Conservation (phyloP, 352 stramenopile genomes). For the Phytophthora nicotianae region DNA sequence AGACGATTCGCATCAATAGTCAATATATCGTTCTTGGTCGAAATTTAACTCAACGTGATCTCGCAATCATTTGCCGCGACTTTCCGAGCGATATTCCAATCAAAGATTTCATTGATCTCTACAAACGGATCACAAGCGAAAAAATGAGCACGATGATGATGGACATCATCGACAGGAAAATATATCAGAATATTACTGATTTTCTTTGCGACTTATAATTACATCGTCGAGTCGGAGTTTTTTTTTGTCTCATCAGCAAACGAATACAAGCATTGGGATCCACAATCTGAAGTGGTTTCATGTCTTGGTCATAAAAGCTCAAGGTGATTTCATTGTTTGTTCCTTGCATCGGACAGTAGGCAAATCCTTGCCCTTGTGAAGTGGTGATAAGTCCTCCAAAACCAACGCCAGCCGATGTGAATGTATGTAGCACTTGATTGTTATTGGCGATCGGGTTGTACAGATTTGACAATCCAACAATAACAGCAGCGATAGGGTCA, state of each 20-base stretch:
- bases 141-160: slow-evolving; percentile 20
- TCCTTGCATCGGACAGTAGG: slow-evolving; percentile 12
- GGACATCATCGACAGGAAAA: slow-evolving; percentile 22
- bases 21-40: slow-evolving; percentile 18
- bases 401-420: slow-evolving; percentile 15
- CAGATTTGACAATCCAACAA: slow-evolving; percentile 8
- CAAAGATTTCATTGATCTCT: slow-evolving; percentile 21
- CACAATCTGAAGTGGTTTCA: slow-evolving; percentile 10
- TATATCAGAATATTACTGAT: slow-evolving; percentile 17
- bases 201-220: slow-evolving; percentile 18
- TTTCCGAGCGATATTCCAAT: slow-evolving; percentile 11
- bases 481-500: background rate
- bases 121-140: slow-evolving; percentile 18
- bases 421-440: slow-evolving; percentile 22
- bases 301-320: slow-evolving; percentile 19
- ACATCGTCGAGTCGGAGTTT: slow-evolving; percentile 9
- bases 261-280: slow-evolving; percentile 26
- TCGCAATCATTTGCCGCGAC: slow-evolving; percentile 15
- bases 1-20: slow-evolving; percentile 20
- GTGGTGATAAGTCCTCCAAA: slow-evolving; percentile 20
- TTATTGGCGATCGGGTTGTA: slow-evolving; percentile 26
- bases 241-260: slow-evolving; percentile 24
- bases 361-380: slow-evolving; percentile 19
- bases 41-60: slow-evolving; percentile 21
- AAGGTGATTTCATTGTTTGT: slow-evolving; percentile 21